Base-by-base conservation (phyloP, 2,329 filamentous ascomycete genomes). In the Aureobasidium melanogenum region DNA sequence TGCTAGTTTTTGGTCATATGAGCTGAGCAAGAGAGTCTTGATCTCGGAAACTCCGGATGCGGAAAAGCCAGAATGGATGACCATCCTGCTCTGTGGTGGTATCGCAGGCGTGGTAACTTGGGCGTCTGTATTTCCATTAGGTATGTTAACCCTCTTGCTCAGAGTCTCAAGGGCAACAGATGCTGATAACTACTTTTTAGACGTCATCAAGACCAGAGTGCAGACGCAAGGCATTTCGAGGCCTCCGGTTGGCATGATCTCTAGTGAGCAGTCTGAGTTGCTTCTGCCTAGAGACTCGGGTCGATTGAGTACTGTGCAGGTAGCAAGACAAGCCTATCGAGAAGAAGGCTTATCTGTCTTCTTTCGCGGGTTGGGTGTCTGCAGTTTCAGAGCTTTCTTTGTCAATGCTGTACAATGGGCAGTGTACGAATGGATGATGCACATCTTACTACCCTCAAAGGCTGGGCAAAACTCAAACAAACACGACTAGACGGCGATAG, bases 371-470 rank as follows among this genome's bases (percentile, higher is more conserved):
- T 73, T 97, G 44, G 84, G 85, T 0, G 80, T 96, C 34, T 97
- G 93, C 73, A 95, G 89, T 73, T 75, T 88, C 9, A 80, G 93
- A 66, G 93, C 93, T 0, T 97, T 97, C 72, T 78, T 96, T 57
- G 93, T 97, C 41, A 97, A 97, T 76, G 92, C 93, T 2, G 88
- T 90, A n/a, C 84, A 87, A 77, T 97, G 92, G 92, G 88, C 88
- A 26, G 84, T 90, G 15, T 65, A 65, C 32, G 63, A 65, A 43
- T 65, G 63, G 63, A 65, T 63, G 47, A 65, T 65, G 63, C 62
- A 60, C 50, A 43, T 63, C 7, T 54, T 62, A 19, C 43, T 62
- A 30, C 22, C 36, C 9, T 15, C 36, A 36, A 44, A 56, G 12
- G 39, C 41, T 10, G 34, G 34, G 8, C 15, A 5, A 19, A 34